phyloP scores from a whole-genome alignment of 1,284 basidiomycete species.

The Boletus sp. region DNA sequence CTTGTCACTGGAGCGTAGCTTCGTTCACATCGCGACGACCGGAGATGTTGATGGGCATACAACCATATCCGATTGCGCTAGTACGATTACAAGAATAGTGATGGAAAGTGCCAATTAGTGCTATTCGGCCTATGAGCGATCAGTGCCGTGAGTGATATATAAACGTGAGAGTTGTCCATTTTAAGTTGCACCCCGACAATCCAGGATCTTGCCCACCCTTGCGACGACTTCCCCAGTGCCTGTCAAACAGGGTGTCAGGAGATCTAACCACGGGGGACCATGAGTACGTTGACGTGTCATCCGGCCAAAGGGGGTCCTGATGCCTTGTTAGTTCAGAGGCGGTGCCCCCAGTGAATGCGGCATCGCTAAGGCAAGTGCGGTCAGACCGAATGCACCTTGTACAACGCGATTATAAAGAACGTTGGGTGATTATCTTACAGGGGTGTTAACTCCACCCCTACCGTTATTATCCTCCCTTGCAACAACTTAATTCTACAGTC shows the following conservation, averaged over 20 bases:
- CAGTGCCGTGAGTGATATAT: conserved; percentile 35
- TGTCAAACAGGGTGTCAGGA: conserved; percentile 34
- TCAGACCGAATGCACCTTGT: conserved; percentile 25
- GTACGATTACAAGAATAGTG: conserved; percentile 27
- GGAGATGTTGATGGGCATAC: conserved; percentile 12
- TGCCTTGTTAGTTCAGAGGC: conserved; percentile 30
- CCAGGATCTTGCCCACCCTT: conserved; percentile 30
- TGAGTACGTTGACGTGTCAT: conserved; percentile 37
- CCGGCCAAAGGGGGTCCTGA: conserved; percentile 29
- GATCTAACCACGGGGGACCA: conserved; percentile 27
- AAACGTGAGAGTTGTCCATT: conserved; percentile 31
- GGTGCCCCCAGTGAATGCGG: conserved; percentile 32
- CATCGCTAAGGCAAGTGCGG: conserved; percentile 34
- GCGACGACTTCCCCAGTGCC: conserved; percentile 25
- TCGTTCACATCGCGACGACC: conserved; percentile 28
- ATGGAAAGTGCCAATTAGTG: conserved; percentile 12
- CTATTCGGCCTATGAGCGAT: conserved; percentile 31
- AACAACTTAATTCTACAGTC: conserved; percentile 18
- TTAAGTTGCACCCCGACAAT: conserved; percentile 31
- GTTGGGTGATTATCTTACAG: conserved; percentile 33
- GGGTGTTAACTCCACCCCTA: conserved; percentile 37
- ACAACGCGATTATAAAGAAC: conserved; percentile 36
- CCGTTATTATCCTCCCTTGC: conserved; percentile 27
- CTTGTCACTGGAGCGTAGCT: conserved; percentile 17
- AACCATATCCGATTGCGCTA: conserved; percentile 10